phyloP scores from a whole-genome alignment of 2,329 filamentous ascomycete species.

The Elsinoe ampelina region DNA sequence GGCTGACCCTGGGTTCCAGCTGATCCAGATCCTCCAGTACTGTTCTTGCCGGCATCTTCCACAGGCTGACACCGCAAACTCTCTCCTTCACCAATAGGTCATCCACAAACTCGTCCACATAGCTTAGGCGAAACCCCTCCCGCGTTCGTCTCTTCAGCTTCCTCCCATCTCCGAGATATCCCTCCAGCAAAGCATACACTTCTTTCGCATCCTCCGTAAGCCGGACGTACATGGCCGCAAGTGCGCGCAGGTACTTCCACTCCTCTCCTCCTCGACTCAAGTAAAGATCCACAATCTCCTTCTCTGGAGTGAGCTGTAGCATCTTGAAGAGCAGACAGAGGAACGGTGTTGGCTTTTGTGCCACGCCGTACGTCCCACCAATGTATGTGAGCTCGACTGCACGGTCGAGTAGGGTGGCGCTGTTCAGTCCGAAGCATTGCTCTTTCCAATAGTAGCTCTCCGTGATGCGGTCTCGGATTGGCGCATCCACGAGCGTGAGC shows the following conservation, averaged over 20 bases:
- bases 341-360: conserved; percentile 84
- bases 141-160: conserved; percentile 73
- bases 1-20: conserved; percentile 75
- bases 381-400: conserved; percentile 77
- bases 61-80: conserved; percentile 82
- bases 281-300: conserved; percentile 72
- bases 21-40: conserved; percentile 81
- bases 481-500: conserved; percentile 90
- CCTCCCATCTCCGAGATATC: conserved; percentile 68
- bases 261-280: conserved; percentile 62
- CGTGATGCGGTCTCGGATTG: conserved; percentile 88
- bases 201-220: conserved; percentile 75
- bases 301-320: conserved; percentile 72
- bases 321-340: conserved; percentile 92
- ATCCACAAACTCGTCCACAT: conserved; percentile 87
- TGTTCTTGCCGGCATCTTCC: conserved; percentile 77
- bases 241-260: conserved; percentile 71
- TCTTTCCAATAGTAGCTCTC: conserved; percentile 98
- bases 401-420: conserved; percentile 70
- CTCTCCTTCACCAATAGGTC: conserved; percentile 81
- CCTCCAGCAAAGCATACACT: conserved; percentile 72
- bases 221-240: conserved; percentile 89
- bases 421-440: conserved; percentile 92
- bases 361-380: conserved; percentile 75
- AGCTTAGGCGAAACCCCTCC: conserved; percentile 65